A percentile compares a stretch with the other conserved stretches of the same genome.
phyloP scores from a whole-genome alignment of 192 early-diverging fungal genomes.

The Umbelopsis ramanniana region DNA sequence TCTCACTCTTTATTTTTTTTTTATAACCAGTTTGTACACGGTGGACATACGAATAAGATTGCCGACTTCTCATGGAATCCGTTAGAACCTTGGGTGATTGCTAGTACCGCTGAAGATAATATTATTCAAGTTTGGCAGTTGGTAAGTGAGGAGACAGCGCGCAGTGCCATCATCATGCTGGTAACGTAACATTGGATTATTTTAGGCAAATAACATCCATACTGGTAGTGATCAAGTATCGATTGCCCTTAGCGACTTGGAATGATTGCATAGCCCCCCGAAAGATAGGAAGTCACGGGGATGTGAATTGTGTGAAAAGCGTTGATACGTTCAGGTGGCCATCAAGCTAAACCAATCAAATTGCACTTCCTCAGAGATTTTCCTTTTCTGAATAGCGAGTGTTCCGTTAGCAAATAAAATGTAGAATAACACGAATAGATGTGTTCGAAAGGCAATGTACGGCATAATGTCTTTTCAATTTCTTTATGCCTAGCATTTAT shows the following conservation, averaged over 20 bases:
- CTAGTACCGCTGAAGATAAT: slow-evolving; percentile 95
- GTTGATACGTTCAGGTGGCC: no score
- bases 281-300: no score
- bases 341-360: no score
- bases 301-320: no score
- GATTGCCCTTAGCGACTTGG: slow-evolving; percentile 33
- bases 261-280: slow-evolving; percentile 22
- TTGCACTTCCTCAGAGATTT: no score
- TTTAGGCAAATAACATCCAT: slow-evolving; percentile 45
- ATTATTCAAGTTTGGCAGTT: slow-evolving; percentile 99
- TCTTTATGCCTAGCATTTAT: no score
- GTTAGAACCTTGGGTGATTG: slow-evolving; percentile 93
- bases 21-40: slow-evolving; percentile 84
- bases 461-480: no score
- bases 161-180: not conserved
- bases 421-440: no score
- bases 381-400: no score
- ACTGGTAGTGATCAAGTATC: slow-evolving; percentile 30
- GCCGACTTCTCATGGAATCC: slow-evolving; percentile 95
- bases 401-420: no score
- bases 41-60: slow-evolving; percentile 96
- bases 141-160: slow-evolving; percentile 54
- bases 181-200: slow-evolving; percentile 4
- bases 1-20: not conserved
- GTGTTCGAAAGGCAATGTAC: no score